Evolutionary conservation across 2,329 filamentous ascomycete species (phyloP).

Genomic region (Ascochyta clinopodiicola): DNA sequence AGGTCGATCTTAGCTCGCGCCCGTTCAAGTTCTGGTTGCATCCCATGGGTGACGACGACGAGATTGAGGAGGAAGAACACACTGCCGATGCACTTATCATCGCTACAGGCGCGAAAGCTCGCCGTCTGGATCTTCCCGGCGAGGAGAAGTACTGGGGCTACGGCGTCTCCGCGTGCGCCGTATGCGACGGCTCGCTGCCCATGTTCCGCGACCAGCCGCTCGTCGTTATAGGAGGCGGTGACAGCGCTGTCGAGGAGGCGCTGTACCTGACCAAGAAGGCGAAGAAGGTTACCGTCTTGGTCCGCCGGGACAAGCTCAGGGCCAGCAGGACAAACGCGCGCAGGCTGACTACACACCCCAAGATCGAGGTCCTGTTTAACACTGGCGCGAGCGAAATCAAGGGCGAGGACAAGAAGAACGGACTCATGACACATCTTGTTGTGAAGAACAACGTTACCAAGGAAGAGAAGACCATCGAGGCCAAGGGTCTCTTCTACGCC

Average conservation of each 20-base stretch:
- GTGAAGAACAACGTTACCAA: conserved; percentile 81
- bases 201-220: conserved; percentile 97
- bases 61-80: conserved; percentile 70
- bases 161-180: conserved; percentile 93
- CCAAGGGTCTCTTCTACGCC: conserved; percentile 95
- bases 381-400: conserved; percentile 80
- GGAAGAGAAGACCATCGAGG: conserved; percentile 80
- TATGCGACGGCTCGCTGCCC: conserved; percentile 95
- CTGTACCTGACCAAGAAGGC: conserved; percentile 98
- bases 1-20: conserved; percentile 79
- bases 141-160: conserved; percentile 98
- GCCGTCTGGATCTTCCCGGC: conserved; percentile 80
- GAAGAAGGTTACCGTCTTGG: conserved; percentile 91
- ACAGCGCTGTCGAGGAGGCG: conserved; percentile 96
- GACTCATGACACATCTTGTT: conserved; percentile 86
- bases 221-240: conserved; percentile 94
- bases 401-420: conserved; percentile 75
- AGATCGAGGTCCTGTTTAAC: conserved; percentile 91
- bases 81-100: conserved; percentile 94
- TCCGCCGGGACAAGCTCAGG: conserved; percentile 83
- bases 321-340: conserved; percentile 93
- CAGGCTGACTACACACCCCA: conserved; percentile 79
- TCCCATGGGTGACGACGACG: conserved; percentile 80
- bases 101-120: conserved; percentile 91
- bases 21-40: conserved; percentile 87